Evolutionary conservation across 805 yeast species (phyloP).

Genomic region (Myxozyma neglecta): DNA sequence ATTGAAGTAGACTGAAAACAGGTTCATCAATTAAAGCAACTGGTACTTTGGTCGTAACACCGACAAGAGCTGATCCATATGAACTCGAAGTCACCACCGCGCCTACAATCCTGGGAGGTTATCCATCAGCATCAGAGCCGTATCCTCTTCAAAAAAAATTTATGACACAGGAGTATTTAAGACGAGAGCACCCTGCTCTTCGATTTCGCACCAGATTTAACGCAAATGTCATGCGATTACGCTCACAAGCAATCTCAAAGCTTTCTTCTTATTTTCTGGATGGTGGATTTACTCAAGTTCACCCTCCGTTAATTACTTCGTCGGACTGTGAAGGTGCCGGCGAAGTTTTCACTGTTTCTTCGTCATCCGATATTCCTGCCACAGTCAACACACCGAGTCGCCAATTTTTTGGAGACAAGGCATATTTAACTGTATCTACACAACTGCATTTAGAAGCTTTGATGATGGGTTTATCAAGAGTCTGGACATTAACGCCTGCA

Average conservation of each 20-base stretch:
- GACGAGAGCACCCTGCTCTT: conserved; percentile 66
- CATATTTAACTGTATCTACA: conserved; percentile 84
- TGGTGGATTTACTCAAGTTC: conserved; percentile 63
- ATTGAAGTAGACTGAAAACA: conserved; percentile 35
- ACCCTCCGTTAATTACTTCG: conserved; percentile 83
- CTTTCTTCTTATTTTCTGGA: conserved; percentile 56
- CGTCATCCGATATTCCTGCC: not conserved
- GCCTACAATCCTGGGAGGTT: conserved; percentile 42
- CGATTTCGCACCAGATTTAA: conserved; percentile 72
- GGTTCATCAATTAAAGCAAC: conserved; percentile 21
- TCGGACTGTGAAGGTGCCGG: conserved; percentile 99
- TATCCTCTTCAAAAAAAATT: conserved; percentile 85
- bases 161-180: conserved; percentile 63
- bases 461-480: conserved; percentile 71
- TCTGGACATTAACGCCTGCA: conserved; percentile 88
- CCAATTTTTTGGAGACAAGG: conserved; percentile 61
- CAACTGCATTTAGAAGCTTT: conserved; percentile 87
- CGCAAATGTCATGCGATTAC: conserved; percentile 65
- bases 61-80: conserved; percentile 35
- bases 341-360: conserved; percentile 66
- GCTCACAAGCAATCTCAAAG: conserved; percentile 63
- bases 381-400: not conserved
- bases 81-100: conserved; percentile 51
- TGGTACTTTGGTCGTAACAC: conserved; percentile 26
- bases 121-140: conserved; percentile 39